Percentiles rank a stretch among this genome's conserved stretches.
phyloP scores from a whole-genome alignment of 495 filamentous ascomycete genomes.

The Aspergillus hancockii region DNA sequence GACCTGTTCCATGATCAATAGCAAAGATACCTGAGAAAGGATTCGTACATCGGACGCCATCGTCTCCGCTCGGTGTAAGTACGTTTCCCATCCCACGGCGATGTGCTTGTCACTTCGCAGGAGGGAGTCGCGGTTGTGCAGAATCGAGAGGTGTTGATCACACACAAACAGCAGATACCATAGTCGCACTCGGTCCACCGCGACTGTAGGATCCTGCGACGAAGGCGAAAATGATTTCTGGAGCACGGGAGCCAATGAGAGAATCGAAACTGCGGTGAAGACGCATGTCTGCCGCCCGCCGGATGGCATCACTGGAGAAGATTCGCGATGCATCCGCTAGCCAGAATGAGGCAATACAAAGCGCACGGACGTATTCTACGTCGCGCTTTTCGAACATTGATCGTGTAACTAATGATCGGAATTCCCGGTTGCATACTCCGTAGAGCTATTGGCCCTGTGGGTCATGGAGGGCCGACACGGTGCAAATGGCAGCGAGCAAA shows the following conservation, averaged over 20 bases:
- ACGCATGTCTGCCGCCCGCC: slow-evolving; percentile 44
- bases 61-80: slow-evolving; percentile 30
- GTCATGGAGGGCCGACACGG: slow-evolving; percentile 45
- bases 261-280: slow-evolving; percentile 35
- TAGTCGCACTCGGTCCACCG: slow-evolving; percentile 37
- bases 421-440: slow-evolving; percentile 43
- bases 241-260: slow-evolving; percentile 3
- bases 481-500: slow-evolving; percentile 42
- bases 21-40: slow-evolving; percentile 37
- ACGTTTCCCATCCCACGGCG: slow-evolving; percentile 35
- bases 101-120: slow-evolving; percentile 38
- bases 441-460: slow-evolving; percentile 35
- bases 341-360: slow-evolving; percentile 48
- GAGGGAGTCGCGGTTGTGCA: slow-evolving; percentile 46
- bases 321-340: slow-evolving; percentile 44
- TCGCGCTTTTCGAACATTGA: slow-evolving; percentile 44
- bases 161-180: slow-evolving; percentile 48
- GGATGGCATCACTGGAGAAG: slow-evolving; percentile 42
- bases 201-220: slow-evolving; percentile 1
- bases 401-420: slow-evolving; percentile 37
- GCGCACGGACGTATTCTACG: slow-evolving; percentile 42
- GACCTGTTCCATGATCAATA: slow-evolving; percentile 41
- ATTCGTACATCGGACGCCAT: slow-evolving; percentile 40
- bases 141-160: slow-evolving; percentile 47
- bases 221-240: background rate